Base-by-base conservation (phyloP, 768 basidiomycete species). In the Mycena maculata region DNA sequence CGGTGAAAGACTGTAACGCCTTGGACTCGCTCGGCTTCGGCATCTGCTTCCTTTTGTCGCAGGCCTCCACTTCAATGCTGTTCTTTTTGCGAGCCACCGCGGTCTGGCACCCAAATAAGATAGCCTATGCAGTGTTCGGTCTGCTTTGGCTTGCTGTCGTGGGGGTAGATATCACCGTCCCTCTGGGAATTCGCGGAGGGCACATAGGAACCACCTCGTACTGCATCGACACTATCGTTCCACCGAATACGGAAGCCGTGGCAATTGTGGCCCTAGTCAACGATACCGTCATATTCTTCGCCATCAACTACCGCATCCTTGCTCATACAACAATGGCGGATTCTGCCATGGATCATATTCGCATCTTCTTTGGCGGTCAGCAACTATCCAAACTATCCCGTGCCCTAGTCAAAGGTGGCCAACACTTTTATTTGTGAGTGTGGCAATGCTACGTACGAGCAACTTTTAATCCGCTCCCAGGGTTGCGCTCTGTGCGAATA, bases 371-470 rank as follows among this genome's bases (percentile, higher is more conserved):
- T 3, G 63, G 75, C 3, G 76, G 75, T n/a, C 63, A 70, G 31
- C 63, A 56, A 12, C 70, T 77, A 6, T 74, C 77, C 9, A 69
- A 66, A 8, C 65, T 80, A 30, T 73, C 76, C 7, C 63, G 70
- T 45, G 76, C 75, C 0, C 23, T 79, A 23, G 60, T 80, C 5
- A 73, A 74, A 59, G 73, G 76, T 25, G 79, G 80, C 10, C 79
- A 79, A 65, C 75, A 76, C 27, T 79, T 80, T 65, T 81, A 81
- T 50, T 61, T 79, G 80, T 79, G 48, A 67, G 77, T 65, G 7
- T 30, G n/a, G n/a, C n/a, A n/a, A 22, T 48, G 9, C 31, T 60
- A 5, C 44, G 30, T 18, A 16, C 9, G 28, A n/a, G 7, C 7
- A 52, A 9, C 31, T 33, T 23, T 52, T 23, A 31, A 30, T 12